A percentile compares a stretch with the other conserved stretches of the same genome.
Conservation (phyloP, 2,329 filamentous ascomycete species). For the Hymenoscyphus fraxineus region DNA sequence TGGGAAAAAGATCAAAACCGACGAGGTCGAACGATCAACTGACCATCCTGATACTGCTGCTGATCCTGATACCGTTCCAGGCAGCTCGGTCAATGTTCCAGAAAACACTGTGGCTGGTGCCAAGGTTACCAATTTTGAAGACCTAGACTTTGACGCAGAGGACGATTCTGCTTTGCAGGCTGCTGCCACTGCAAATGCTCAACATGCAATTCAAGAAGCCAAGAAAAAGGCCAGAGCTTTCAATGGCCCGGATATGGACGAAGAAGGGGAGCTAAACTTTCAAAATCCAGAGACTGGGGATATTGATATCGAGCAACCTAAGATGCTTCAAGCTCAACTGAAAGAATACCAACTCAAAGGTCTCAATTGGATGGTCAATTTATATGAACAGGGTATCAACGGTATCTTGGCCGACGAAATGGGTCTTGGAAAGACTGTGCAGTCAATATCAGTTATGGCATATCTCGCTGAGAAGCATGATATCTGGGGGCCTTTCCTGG, state of each 20-base stretch:
- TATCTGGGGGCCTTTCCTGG: conserved; percentile 96
- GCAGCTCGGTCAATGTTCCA: conserved; percentile 44
- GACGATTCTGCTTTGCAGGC: conserved; percentile 78
- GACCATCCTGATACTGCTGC: conserved; percentile 69
- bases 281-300: conserved; percentile 95
- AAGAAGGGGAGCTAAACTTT: conserved; percentile 98
- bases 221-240: conserved; percentile 91
- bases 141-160: conserved; percentile 92
- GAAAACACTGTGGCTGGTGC: conserved; percentile 53
- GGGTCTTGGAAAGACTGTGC: conserved; percentile 98
- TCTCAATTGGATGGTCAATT: conserved; percentile 97
- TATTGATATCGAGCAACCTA: conserved; percentile 90
- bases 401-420: conserved; percentile 98
- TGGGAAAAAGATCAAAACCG: conserved; percentile 97
- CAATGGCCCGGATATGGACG: conserved; percentile 75
- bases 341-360: conserved; percentile 99
- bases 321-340: conserved; percentile 86
- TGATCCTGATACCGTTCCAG: conserved; percentile 37
- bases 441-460: conserved; percentile 98
- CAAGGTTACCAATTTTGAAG: conserved; percentile 90
- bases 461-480: conserved; percentile 96
- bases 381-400: conserved; percentile 99
- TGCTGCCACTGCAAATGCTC: conserved; percentile 91
- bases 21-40: conserved; percentile 86
- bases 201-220: conserved; percentile 91